These are phyloP conservation scores for Alternaria tenuissima DNA, from an alignment of 2,329 filamentous ascomycete species.

Conservation along the genomic window DNA sequence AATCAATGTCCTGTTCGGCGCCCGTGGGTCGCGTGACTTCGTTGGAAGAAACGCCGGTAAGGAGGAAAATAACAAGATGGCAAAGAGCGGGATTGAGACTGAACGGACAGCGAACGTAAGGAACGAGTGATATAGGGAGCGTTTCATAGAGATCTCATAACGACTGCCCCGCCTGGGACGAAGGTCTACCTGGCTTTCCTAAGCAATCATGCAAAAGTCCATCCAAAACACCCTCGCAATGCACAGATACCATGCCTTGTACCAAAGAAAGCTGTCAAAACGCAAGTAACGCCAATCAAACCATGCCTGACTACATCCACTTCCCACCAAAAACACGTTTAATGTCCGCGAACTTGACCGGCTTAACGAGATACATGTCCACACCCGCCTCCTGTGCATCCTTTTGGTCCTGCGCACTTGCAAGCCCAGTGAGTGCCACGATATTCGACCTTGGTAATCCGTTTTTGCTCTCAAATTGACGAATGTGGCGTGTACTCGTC, in stretches of 20 bases:
- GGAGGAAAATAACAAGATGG: no score
- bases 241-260: neutral
- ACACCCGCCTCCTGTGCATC: constrained; percentile 47
- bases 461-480: constrained; percentile 38
- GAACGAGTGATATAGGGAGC: neutral
- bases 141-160: neutral
- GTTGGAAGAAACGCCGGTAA: no score
- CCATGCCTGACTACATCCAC: neutral
- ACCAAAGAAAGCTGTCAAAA: neutral
- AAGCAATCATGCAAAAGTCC: neutral
- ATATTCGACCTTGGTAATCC: constrained; percentile 32
- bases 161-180: neutral
- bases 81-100: no score
- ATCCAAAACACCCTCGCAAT: constrained; percentile 10
- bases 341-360: constrained; percentile 48
- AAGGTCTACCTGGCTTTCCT: neutral
- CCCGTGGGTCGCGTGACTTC: neutral
- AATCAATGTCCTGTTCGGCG: neutral
- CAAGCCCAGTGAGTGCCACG: constrained; percentile 51
- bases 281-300: constrained; percentile 1
- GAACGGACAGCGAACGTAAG: neutral
- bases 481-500: constrained; percentile 45
- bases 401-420: constrained; percentile 46
- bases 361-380: constrained; percentile 51
- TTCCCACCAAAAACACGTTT: constrained; percentile 36